phyloP scores from a whole-genome alignment of 768 basidiomycete genomes.

The Bullera alba region DNA sequence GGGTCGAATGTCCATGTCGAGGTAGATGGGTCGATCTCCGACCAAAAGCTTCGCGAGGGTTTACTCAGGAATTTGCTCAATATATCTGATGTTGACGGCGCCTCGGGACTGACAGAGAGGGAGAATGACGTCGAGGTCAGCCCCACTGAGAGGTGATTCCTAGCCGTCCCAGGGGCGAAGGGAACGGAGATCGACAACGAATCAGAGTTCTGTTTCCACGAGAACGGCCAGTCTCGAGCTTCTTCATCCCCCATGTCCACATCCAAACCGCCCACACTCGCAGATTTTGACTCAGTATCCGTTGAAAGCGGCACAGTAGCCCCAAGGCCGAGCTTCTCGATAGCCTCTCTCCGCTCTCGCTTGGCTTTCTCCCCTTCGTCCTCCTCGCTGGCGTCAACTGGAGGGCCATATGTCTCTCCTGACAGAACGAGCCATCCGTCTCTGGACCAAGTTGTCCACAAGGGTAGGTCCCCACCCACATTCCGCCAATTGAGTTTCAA shows the following conservation, averaged over 20 bases:
- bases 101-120: constrained; percentile 6
- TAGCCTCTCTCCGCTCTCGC: constrained; percentile 10
- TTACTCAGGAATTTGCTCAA: constrained; percentile 18
- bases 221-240: constrained; percentile 65
- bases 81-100: not conserved
- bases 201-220: constrained; percentile 84
- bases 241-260: not conserved
- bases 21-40: constrained; percentile 63
- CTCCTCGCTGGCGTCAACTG: not conserved
- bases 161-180: constrained; percentile 55
- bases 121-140: constrained; percentile 5
- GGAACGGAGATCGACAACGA: constrained; percentile 76
- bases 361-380: constrained; percentile 7
- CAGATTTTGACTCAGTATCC: not conserved
- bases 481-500: constrained; percentile 24
- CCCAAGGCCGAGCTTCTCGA: constrained; percentile 24
- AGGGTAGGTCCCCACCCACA: constrained; percentile 34
- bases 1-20: constrained; percentile 92
- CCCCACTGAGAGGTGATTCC: constrained; percentile 10
- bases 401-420: constrained; percentile 17
- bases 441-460: constrained; percentile 12
- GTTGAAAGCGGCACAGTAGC: constrained; percentile 1
- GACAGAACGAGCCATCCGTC: constrained; percentile 29
- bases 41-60: constrained; percentile 54
- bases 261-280: not conserved